Conservation (phyloP, 345 rosid genomes). For the Luvunga scandens region DNA sequence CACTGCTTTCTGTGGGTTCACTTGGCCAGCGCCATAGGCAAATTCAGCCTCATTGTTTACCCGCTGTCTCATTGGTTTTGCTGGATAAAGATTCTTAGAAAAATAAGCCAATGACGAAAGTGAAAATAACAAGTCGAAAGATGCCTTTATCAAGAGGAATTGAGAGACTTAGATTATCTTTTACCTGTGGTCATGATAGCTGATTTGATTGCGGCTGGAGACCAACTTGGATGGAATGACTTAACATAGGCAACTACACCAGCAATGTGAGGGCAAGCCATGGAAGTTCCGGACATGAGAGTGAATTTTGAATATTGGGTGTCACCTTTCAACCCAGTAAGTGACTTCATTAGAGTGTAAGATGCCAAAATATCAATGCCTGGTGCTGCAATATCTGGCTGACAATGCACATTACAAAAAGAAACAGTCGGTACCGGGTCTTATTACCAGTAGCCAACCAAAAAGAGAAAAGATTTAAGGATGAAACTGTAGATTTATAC, state of each 20-base stretch:
- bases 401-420: slow-evolving; percentile 7
- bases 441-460: neutral
- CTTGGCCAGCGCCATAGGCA: slow-evolving; percentile 80
- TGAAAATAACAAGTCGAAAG: neutral
- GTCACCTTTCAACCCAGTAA: slow-evolving; percentile 82
- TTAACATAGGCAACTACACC: slow-evolving; percentile 76
- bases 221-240: slow-evolving; percentile 87
- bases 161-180: neutral
- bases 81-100: slow-evolving; percentile 25
- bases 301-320: slow-evolving; percentile 69
- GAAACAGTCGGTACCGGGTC: neutral
- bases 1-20: slow-evolving; percentile 58
- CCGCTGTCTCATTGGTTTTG: slow-evolving; percentile 62
- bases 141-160: neutral
- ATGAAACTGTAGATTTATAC: slow-evolving; percentile 21
- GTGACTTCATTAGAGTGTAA: slow-evolving; percentile 67
- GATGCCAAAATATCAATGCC: slow-evolving; percentile 68
- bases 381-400: slow-evolving; percentile 95
- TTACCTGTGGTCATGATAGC: slow-evolving; percentile 90
- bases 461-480: neutral
- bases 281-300: slow-evolving; percentile 87
- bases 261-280: slow-evolving; percentile 90
- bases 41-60: slow-evolving; percentile 63
- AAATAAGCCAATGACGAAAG: slow-evolving; percentile 7
- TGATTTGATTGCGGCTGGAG: slow-evolving; percentile 79